A percentile compares a stretch with the other conserved stretches of the same genome.
Evolutionary conservation across 768 basidiomycete species (phyloP).

Genomic region (Jaapia argillacea): DNA sequence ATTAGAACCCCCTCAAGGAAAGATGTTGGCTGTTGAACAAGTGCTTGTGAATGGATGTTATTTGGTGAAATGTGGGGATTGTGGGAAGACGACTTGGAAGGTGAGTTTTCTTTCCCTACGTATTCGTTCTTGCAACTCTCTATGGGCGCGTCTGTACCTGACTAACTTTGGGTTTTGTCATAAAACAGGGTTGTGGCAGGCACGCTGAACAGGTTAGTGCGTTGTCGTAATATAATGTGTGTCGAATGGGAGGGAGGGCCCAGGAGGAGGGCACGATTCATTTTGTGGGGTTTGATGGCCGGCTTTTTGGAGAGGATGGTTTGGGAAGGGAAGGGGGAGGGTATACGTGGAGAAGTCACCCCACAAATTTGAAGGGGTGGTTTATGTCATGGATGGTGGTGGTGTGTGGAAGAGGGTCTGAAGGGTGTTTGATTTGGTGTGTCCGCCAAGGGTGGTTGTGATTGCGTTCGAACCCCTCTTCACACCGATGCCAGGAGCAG

Average conservation of each 20-base stretch:
- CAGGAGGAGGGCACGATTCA: not conserved
- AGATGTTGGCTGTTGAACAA: no score
- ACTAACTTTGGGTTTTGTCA: constrained; percentile 4
- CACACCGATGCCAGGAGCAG: no score
- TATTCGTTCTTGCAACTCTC: not conserved
- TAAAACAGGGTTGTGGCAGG: constrained; percentile 54
- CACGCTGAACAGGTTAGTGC: constrained; percentile 54
- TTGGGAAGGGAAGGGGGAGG: not conserved
- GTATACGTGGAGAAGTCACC: not conserved
- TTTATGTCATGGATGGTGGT: not conserved
- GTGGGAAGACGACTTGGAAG: constrained; percentile 65
- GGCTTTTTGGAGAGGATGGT: not conserved
- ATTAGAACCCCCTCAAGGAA: no score
- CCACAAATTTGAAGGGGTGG: not conserved
- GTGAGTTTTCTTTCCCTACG: constrained; percentile 26
- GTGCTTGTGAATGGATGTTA: constrained; percentile 45
- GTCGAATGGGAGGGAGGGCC: not conserved
- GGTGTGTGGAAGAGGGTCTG: not conserved
- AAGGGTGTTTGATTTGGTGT: not conserved
- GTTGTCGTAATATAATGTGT: not conserved
- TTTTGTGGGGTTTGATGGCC: not conserved
- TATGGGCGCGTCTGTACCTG: not conserved
- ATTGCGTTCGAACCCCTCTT: not conserved
- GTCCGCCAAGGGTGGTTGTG: not conserved
- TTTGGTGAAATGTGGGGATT: constrained; percentile 45